phyloP scores from a whole-genome alignment of 495 filamentous ascomycete genomes.

The Neurospora cerealis region DNA sequence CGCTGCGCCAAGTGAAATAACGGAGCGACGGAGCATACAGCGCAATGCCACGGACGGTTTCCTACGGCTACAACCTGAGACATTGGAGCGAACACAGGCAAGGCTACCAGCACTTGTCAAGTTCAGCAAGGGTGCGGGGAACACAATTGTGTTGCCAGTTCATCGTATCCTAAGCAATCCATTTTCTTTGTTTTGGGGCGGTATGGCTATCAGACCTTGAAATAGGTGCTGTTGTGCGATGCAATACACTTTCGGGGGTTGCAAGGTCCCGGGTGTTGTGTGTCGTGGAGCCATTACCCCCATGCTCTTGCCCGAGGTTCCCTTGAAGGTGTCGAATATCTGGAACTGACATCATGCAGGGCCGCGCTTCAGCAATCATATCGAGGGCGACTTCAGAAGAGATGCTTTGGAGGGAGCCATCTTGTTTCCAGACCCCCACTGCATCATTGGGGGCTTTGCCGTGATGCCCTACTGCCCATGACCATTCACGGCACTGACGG shows the following conservation, averaged over 20 bases:
- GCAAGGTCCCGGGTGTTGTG: not conserved
- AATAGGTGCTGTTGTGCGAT: not conserved
- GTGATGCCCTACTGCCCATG: not conserved
- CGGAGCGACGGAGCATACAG: not conserved
- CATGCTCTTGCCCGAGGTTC: not conserved
- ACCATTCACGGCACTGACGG: not conserved
- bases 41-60: not conserved
- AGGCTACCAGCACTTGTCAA: not conserved
- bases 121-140: not conserved
- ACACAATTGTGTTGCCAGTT: not conserved
- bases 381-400: not conserved
- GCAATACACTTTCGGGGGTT: not conserved
- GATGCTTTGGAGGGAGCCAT: not conserved
- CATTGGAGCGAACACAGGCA: not conserved
- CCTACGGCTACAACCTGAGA: not conserved
- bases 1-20: not conserved
- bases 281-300: not conserved
- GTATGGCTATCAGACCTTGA: not conserved
- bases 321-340: not conserved
- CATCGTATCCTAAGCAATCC: not conserved
- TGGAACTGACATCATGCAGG: not conserved
- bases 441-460: not conserved
- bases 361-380: not conserved
- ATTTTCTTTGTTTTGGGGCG: not conserved
- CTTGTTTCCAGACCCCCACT: not conserved